A percentile compares a stretch with the other conserved stretches of the same genome.
Conservation (phyloP, 1,284 basidiomycete species). For the Apiotrichum akiyoshidainum region DNA sequence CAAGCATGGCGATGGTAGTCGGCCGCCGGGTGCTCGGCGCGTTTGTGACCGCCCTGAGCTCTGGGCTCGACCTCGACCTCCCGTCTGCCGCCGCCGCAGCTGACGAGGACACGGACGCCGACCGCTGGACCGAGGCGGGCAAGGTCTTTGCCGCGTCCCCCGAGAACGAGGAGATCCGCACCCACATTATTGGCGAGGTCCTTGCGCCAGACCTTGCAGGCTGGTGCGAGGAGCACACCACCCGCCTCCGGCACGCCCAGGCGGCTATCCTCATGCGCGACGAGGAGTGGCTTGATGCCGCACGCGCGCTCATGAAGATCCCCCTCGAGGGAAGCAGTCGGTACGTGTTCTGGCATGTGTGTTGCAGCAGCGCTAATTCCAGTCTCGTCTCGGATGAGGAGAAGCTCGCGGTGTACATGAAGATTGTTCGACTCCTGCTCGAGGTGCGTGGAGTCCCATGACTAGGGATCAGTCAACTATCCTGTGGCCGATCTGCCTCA, state of each 20-base stretch:
- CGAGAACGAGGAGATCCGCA: conserved; percentile 28
- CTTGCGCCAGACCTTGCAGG: conserved; percentile 50
- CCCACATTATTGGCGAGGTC: conserved; percentile 40
- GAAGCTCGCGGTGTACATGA: conserved; percentile 85
- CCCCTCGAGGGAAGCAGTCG: conserved; percentile 86
- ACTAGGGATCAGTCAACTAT: background rate
- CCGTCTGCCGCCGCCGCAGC: conserved; percentile 12
- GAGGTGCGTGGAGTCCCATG: conserved; percentile 60
- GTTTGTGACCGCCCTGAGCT: conserved; percentile 35
- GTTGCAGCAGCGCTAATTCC: conserved; percentile 3
- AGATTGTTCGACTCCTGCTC: conserved; percentile 88
- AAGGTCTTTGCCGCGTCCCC: conserved; percentile 27
- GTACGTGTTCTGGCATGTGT: conserved; percentile 52
- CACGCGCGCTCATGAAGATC: conserved; percentile 83
- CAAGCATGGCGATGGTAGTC: conserved; percentile 42
- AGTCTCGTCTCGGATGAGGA: conserved; percentile 75
- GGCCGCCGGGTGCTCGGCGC: conserved; percentile 42
- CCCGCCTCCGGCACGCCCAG: conserved; percentile 75
- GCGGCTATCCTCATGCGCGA: conserved; percentile 83
- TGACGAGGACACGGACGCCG: conserved; percentile 24
- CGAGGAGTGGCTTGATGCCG: conserved; percentile 90
- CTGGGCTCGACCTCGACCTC: conserved; percentile 18
- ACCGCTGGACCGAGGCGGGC: conserved; percentile 29
- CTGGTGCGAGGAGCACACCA: conserved; percentile 94
- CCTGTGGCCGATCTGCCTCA: background rate